Base-by-base conservation (phyloP, 441 rosid species). In the Codiaeum variegatum region DNA sequence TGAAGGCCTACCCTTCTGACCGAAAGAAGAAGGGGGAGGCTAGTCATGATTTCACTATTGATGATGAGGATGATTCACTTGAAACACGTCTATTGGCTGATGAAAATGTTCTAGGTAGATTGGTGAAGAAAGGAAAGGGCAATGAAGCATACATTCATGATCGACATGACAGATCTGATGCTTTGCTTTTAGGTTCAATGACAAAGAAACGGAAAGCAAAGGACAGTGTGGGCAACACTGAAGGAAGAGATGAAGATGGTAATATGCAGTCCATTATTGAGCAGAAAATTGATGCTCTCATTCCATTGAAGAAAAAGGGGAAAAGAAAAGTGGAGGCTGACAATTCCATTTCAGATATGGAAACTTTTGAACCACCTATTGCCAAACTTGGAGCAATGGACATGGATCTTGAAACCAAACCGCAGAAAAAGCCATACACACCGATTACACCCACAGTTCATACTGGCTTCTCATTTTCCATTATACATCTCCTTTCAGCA, bases 361-460 rank as follows among this genome's bases (percentile, higher is more conserved):
- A 87, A 77, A 75, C 81, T 77, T 75, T 80, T 56, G 91, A 93
- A 73, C 85, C 78, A 71, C 88, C 76, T 34, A 71, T 83, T 76
- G 55, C 80, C 58, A 90, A 87, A 73, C 78, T 76, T 8, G 89
- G 79, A 67, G 71, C 77, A 44, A 65, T 78, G 47, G 96, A 88
- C 73, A 73, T 83, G 64, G 99, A 89, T 86, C 74, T 81, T 63
- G 97, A 93, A 83, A 84, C 77, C 42, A 88, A 88, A 73, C 94
- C 90, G 36, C 90, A 83, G 80, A 96, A 91, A 84, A 96, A 93
- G 78, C 88, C 96, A 7, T 93, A 87, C 83, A 84, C 86, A 55
- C 88, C 92, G 79, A 93, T 96, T 72, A 92, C 92, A 26, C 99
- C 99, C 5, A 92, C 99, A 28, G 96, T 92, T 79, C 97, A 90